Evolutionary conservation across 495 filamentous ascomycete species (phyloP), one percentile per base, ranked within the genome.

Genomic region (Daldinia bambusicola): DNA sequence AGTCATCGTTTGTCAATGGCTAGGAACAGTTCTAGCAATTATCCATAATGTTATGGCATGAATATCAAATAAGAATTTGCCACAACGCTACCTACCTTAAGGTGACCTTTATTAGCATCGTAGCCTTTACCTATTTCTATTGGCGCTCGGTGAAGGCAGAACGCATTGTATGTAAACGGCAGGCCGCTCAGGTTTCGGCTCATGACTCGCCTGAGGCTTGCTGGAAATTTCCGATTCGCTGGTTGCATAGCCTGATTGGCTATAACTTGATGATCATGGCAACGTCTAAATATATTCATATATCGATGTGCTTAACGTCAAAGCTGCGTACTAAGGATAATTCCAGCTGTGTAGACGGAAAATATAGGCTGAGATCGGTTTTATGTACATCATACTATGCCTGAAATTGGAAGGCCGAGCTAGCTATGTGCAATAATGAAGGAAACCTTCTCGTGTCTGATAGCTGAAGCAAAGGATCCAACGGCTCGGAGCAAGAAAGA

Each of bases 331-430:
- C 61, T 50, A 31, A 45, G 69, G 63, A 50, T 67, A 67, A 72
- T 66, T 55, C 60, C 53, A 63, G 4, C 60, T 36, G 37, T 20
- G 58, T 40, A 20, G 6, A 55, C 12, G 32, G 38, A 48, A 37
- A 63, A 63, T 66, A 71, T 67, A 67, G 69, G 59, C 69, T 67
- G 59, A 67, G 60, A 26, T 72, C 55, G 30, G 43, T 34, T 34
- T 1, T 36, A 61, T 61, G 55, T 56, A 30, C 32, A 55, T 55
- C 48, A 36, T 60, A 59, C 20, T 43, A 57, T 32, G 4, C 61
- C 22, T 50, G 55, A 26, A 48, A 50, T 65, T 10, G 34, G 61
- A 40, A 26, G 41, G 6, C 31, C 16, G 7, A 56, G 8, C 43
- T 61, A 48, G 30, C 18, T 14, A 52, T 40, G 18, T 12, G 43